phyloP scores from a whole-genome alignment of 371 early-diverging fungal genomes.

The Ordospora pajunii region DNA sequence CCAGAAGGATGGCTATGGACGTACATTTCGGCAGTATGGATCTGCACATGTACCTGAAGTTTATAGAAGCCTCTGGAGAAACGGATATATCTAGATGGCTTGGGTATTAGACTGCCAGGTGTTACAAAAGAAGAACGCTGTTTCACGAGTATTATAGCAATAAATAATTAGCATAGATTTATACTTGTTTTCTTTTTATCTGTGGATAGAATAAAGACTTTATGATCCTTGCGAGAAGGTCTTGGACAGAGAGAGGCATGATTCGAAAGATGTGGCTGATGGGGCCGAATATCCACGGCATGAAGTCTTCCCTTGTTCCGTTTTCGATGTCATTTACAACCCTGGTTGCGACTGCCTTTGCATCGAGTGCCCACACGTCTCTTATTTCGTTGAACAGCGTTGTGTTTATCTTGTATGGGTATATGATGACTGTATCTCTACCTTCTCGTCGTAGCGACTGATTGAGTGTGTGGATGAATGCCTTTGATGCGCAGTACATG shows the following conservation, averaged over 20 bases:
- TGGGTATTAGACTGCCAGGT: not conserved
- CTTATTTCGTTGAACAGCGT: constrained; percentile 45
- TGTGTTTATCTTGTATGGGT: constrained; percentile 57
- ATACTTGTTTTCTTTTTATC: not conserved
- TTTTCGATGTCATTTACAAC: constrained; percentile 36
- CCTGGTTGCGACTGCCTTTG: constrained; percentile 20
- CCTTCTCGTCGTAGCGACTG: constrained; percentile 51
- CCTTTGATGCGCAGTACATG: constrained; percentile 50
- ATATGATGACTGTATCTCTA: constrained; percentile 35
- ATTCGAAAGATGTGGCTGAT: not conserved
- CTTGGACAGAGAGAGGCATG: not conserved
- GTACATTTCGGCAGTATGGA: constrained; percentile 40
- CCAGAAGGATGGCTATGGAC: constrained; percentile 55
- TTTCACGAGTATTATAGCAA: not conserved
- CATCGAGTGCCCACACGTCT: constrained; percentile 28
- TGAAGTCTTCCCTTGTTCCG: constrained; percentile 31
- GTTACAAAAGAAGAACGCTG: not conserved
- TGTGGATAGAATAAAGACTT: not conserved
- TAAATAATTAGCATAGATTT: not conserved
- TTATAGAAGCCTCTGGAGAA: not conserved
- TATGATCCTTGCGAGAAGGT: not conserved
- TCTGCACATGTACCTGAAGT: not conserved
- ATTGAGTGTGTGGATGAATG: constrained; percentile 47
- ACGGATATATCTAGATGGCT: not conserved
- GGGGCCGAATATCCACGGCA: constrained; percentile 33